Percentiles rank a stretch among this genome's conserved stretches.
Conservation (phyloP, 192 early-diverging fungal genomes). For the Coemansia sp. region DNA sequence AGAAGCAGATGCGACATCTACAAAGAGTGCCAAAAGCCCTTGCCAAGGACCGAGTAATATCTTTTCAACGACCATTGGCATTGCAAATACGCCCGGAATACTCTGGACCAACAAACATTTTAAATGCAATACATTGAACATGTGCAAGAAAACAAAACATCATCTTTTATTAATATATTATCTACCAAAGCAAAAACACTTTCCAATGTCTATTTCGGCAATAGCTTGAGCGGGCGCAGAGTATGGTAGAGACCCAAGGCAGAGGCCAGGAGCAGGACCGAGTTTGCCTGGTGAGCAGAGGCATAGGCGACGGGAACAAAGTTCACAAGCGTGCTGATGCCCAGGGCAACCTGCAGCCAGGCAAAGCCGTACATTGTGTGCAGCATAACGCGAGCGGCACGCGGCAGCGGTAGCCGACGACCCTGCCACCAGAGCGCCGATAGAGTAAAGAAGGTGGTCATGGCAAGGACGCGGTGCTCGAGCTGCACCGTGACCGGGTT, state of each 20-base stretch:
- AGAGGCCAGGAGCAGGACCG: slow-evolving; percentile 77
- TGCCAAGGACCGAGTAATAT: too few relatives aligned
- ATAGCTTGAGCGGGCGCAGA: slow-evolving; percentile 25
- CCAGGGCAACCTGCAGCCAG: slow-evolving; percentile 75
- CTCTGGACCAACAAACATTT: too few relatives aligned
- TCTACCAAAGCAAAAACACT: too few relatives aligned
- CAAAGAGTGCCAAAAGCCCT: too few relatives aligned
- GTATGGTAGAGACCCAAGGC: slow-evolving; percentile 52
- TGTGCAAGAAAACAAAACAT: too few relatives aligned
- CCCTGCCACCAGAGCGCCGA: slow-evolving; percentile 73
- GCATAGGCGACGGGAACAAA: slow-evolving; percentile 91
- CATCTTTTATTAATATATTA: not conserved
- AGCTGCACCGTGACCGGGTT: slow-evolving; percentile 95
- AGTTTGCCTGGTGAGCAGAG: slow-evolving; percentile 92
- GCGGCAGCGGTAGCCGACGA: slow-evolving; percentile 69
- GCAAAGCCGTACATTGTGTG: slow-evolving; percentile 75
- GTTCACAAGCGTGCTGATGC: slow-evolving; percentile 90
- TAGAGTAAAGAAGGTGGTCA: slow-evolving; percentile 71
- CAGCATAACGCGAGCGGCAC: slow-evolving; percentile 61
- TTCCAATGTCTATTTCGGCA: not conserved
- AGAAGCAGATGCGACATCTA: too few relatives aligned
- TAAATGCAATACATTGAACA: too few relatives aligned
- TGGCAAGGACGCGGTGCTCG: slow-evolving; percentile 88
- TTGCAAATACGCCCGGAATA: too few relatives aligned
- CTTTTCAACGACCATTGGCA: too few relatives aligned